A percentile compares a stretch with the other conserved stretches of the same genome.
phyloP scores from a whole-genome alignment of 257 asterid species.

The Plantago ovata region DNA sequence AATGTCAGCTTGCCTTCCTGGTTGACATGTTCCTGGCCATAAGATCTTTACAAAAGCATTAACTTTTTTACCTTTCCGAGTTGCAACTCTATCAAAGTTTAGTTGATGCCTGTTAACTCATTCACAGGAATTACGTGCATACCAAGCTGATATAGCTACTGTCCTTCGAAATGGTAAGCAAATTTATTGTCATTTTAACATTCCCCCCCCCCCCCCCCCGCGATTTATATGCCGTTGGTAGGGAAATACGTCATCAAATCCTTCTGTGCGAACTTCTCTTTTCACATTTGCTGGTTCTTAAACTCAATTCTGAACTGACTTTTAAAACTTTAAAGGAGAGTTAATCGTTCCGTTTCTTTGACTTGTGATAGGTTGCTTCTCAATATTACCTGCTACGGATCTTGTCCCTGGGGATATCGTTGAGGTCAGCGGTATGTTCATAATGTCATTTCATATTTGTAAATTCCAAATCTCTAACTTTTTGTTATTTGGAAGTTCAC shows the following conservation, averaged over 20 bases:
- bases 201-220: no score
- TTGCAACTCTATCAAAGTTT: conserved; percentile 13
- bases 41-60: conserved; percentile 5
- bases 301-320: conserved; percentile 14
- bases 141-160: conserved; percentile 98
- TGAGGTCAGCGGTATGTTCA: conserved; percentile 84
- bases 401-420: conserved; percentile 98
- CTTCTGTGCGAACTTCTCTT: not conserved
- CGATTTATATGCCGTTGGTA: conserved; percentile 8
- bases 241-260: not conserved
- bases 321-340: conserved; percentile 6
- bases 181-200: conserved; percentile 8
- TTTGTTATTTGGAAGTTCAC: conserved; percentile 14
- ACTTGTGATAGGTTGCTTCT: conserved; percentile 70
- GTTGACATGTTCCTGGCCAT: conserved; percentile 4
- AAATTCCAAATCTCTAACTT: conserved; percentile 15
- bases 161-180: conserved; percentile 81
- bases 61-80: conserved; percentile 5
- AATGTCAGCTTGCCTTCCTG: conserved; percentile 5
- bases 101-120: conserved; percentile 20
- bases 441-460: conserved; percentile 14
- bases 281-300: conserved; percentile 4
- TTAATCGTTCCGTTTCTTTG: conserved; percentile 18
- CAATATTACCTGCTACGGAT: conserved; percentile 91
- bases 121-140: conserved; percentile 89